Evolutionary conservation across 2,329 filamentous ascomycete species (phyloP), one percentile per base, ranked within the genome.

Genomic region (Fusarium sp.): DNA sequence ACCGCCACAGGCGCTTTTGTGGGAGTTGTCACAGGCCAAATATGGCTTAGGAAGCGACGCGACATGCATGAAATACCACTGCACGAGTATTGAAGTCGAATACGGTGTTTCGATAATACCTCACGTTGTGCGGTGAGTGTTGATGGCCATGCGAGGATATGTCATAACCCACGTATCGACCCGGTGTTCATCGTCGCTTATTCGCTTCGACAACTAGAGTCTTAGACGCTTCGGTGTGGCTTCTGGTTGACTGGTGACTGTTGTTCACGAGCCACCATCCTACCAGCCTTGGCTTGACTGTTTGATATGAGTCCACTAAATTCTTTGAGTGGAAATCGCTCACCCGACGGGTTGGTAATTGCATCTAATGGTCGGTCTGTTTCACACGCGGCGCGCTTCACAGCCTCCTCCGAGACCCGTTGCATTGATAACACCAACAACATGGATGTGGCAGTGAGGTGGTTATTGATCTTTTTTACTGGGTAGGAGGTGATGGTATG

Each of bases 1-100:
- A 66, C 64, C 64, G 64, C 64, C 43, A 62, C 34, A 43, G 28
- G 43, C 26, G 39, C 33, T 43, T 34, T 46, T 49, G 33, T 50
- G 31, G 43, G 52, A 53, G 50, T 38, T 36, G 42, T 14, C 36
- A 28, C 36, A 20, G 39, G 38, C 38, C 52, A 64, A 49, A 59
- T 28, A 45, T 26, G 26, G 43, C 28, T 31, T 31, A 33, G 22
- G 40, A 61, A 48, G 49, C 36, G 45, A 50, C n/a, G 33, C 33
- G 63, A 60, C 63, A 36, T 34, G 40, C 39, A 43, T 48, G 20
- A 42, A 43, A 43, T 42, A 22, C 26, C 36, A 48, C 52, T 46
- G 52, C 42, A 34, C 48, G 40, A 18, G 28, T 36, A 26, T n/a
- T 15, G 20, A 20, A 18, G 22, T 15, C 20, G 20, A 20, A 28